Evolutionary conservation across 1,284 basidiomycete species (phyloP), one percentile per base, ranked within the genome.

Genomic region (Ustilago trichophora): DNA sequence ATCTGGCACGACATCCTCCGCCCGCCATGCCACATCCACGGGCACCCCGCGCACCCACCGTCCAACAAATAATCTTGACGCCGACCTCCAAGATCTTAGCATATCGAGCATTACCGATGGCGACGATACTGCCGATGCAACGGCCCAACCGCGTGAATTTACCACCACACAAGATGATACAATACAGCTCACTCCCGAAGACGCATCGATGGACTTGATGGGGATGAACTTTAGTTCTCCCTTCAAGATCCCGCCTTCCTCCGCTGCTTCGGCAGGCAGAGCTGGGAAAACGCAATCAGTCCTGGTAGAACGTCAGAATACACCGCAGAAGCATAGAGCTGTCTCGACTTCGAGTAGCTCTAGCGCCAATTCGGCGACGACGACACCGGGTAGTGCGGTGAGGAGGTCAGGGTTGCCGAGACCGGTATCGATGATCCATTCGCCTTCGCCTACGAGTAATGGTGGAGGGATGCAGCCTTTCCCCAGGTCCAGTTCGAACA

Each of bases 121-220:
- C 1, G 62, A 70, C 21, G 53, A 41, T 22, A 57, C 57, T 6
- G 53, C 46, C 5, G 67, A 70, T 21, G 49, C 54, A 1, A 70
- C 66, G 11, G 43, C 47, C 32, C 67, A 51, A 29, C 44, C 52
- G 2, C 54, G 52, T 3, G n/a, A n/a, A n/a, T n/a, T n/a, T 35
- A 40, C 7, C 4, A 31, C 7, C 8, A 26, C 8, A 18, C 29
- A 29, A 16, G 73, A 76, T 33, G 73, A 76, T 13, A 76, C 73
- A 8, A 16, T 74, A 6, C 72, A 76, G 42, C 53, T 76, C 3
- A 51, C 29, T 7, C 51, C 59, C 0, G 62, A 57, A 15, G 75
- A 75, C 26, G 73, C 57, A 22, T 70, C 73, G 8, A 62, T 75
- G 44, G 73, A 75, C 46, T 40, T 75, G 49, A 75, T 75, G 71